Base-by-base conservation (phyloP, 2,329 filamentous ascomycete species). In the Hypoxylon sp. region DNA sequence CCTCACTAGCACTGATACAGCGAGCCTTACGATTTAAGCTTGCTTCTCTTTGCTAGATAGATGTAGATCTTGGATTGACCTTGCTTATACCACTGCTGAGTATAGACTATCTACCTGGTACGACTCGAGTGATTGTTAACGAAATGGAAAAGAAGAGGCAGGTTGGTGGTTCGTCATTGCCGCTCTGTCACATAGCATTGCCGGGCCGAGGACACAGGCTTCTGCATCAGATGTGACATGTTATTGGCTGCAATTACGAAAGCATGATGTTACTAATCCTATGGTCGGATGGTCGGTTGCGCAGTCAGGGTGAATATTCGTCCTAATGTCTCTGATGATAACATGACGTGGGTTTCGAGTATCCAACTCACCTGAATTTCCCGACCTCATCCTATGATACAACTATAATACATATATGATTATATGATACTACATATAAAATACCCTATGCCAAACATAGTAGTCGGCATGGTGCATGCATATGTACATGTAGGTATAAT, bases 291-390 rank as follows among this genome's bases (percentile, higher is more conserved):
- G 44, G 20, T 51, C 56, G 52, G 59, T 54, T 49, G 37, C 34
- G 46, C n/a, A 20, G 37, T 41, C 20, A 39, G 50, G 44, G 28
- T 39, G 30, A 43, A 20, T 24, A 43, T 39, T 51, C 15, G 32
- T 47, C 62, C 50, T n/a, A 65, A 44, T 41, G 30, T 57, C 43
- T 51, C 41, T 67, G 58, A 65, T 59, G 61, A 37, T 59, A 26
- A 37, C 52, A 65, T 65, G 62, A 67, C 59, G 65, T 65, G 65
- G 60, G 22, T 47, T 34, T 39, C 43, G 19, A 53, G 30, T 57
- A 30, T 59, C 24, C 28, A 56, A 57, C 43, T 37, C 20, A 52
- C 30, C 20, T 19, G 15, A 30, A 37, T 26, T 20, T 54, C 44
- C 43, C 24, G 39, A 48, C 51, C 49, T 37, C 10, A 8, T 41